Percentiles rank a stretch among this genome's conserved stretches.
Evolutionary conservation across 192 early-diverging fungal genomes (phyloP).

Genomic region (Gigaspora rosea): DNA sequence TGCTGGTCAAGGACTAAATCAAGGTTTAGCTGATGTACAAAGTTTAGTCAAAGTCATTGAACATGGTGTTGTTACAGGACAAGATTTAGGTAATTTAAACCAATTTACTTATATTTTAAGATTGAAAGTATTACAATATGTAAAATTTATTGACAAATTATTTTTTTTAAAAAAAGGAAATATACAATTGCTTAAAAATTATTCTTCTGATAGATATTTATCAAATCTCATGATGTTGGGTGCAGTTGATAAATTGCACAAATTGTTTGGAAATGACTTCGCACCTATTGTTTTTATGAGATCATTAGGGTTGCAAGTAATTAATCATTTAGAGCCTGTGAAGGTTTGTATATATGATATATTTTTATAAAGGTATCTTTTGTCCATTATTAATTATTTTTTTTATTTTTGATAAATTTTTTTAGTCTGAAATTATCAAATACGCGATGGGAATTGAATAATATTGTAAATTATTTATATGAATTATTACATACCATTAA

Average conservation of each 20-base stretch:
- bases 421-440: slow-evolving; percentile 33
- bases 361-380: neutral
- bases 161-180: slow-evolving; percentile 42
- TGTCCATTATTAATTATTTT: neutral
- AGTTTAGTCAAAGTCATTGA: slow-evolving; percentile 64
- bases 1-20: slow-evolving; percentile 95
- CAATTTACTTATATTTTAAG: neutral
- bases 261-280: slow-evolving; percentile 71
- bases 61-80: slow-evolving; percentile 66
- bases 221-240: slow-evolving; percentile 85
- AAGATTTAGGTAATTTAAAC: slow-evolving; percentile 70
- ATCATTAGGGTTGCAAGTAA: slow-evolving; percentile 69
- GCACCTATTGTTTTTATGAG: slow-evolving; percentile 66
- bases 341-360: slow-evolving; percentile 53
- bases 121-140: neutral
- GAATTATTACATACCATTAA: too few species aligned
- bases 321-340: slow-evolving; percentile 64
- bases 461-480: neutral
- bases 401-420: neutral
- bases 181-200: slow-evolving; percentile 72
- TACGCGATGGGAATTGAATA: slow-evolving; percentile 29
- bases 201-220: slow-evolving; percentile 80
- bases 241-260: slow-evolving; percentile 77
- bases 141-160: neutral
- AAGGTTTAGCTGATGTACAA: slow-evolving; percentile 86